Conservation (phyloP, 148 eudicot species). For the Silene conica region DNA sequence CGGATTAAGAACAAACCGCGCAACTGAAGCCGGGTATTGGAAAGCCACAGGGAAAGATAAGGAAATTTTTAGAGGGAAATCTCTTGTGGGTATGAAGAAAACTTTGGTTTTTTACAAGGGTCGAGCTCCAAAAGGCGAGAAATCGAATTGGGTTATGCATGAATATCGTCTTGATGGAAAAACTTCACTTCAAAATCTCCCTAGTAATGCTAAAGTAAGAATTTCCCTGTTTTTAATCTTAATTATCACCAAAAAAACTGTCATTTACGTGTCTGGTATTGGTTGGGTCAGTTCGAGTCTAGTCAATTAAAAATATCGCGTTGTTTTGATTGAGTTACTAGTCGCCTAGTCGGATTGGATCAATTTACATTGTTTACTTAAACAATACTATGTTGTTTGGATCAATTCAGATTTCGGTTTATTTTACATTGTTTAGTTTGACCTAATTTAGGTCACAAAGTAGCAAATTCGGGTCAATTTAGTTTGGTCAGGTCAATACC, state of each 20-base stretch:
- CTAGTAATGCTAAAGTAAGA: slow-evolving; percentile 24
- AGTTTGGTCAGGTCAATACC: no score
- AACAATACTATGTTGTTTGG: no score
- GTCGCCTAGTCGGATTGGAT: no score
- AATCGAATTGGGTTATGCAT: slow-evolving; percentile 63
- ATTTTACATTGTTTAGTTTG: no score
- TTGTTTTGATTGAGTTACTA: no score
- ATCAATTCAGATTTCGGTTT: no score
- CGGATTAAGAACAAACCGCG: slow-evolving; percentile 55
- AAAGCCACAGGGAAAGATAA: slow-evolving; percentile 68
- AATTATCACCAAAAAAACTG: no score
- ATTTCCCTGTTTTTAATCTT: background rate
- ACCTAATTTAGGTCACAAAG: background rate
- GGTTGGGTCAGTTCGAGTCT: no score
- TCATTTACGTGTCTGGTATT: no score
- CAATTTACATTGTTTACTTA: no score
- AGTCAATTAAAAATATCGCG: no score
- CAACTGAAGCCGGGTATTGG: slow-evolving; percentile 64
- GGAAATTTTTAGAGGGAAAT: slow-evolving; percentile 46
- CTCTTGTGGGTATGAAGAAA: slow-evolving; percentile 65
- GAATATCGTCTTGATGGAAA: slow-evolving; percentile 54
- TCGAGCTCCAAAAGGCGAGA: slow-evolving; percentile 55
- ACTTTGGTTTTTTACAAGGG: slow-evolving; percentile 65
- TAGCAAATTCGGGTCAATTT: no score
- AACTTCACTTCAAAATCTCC: slow-evolving; percentile 32